Evolutionary conservation across 2,329 filamentous ascomycete genomes (phyloP), one percentile per base, ranked within the genome.

Genomic region (Ophiostoma ulmi): DNA sequence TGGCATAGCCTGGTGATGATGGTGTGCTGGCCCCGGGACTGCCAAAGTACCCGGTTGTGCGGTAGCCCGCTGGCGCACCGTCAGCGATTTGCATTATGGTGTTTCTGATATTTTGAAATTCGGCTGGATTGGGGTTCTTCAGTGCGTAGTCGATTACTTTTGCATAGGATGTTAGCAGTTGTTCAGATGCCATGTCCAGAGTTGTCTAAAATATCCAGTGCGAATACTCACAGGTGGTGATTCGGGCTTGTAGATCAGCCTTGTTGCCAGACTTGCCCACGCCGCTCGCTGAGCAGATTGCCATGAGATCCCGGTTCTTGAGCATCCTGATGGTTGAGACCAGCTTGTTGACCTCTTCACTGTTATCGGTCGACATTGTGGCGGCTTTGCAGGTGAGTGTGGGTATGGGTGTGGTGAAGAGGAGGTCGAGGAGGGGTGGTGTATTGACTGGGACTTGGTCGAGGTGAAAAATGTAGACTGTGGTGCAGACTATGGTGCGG

Each of bases 261-360:
- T 99, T 99, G 76, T 95, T 90, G 26, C 95, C 95, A 38, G 90
- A 91, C 72, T 92, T 90, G 74, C 87, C 86, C 48, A 97, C 83
- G 66, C 88, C 86, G 81, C 97, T 92, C 72, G 86, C 83, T 73
- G 88, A 86, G 77, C 94, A 91, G 74, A 98, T 90, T 69, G 85
- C 85, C 76, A 93, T 91, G 67, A 97, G 86, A 76, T 94, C 89
- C 26, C 83, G 80, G 76, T 88, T 88, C 39, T 86, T 80, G 31
- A 88, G 78, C 63, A 78, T 78, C 72, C 83, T 79, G 20, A 84
- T 79, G 70, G 81, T 79, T 72, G 82, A 79, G 64, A 82, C 77
- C 68, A 88, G 80, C 65, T 77, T 74, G 72, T 80, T 78, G 72
- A 84, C 81, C 70, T 88, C 85, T 26, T 22, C 52, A 11, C 52